These are phyloP conservation scores for Fragaria iinumae DNA, from an alignment of 306 rosid species.

Conservation along the genomic window DNA sequence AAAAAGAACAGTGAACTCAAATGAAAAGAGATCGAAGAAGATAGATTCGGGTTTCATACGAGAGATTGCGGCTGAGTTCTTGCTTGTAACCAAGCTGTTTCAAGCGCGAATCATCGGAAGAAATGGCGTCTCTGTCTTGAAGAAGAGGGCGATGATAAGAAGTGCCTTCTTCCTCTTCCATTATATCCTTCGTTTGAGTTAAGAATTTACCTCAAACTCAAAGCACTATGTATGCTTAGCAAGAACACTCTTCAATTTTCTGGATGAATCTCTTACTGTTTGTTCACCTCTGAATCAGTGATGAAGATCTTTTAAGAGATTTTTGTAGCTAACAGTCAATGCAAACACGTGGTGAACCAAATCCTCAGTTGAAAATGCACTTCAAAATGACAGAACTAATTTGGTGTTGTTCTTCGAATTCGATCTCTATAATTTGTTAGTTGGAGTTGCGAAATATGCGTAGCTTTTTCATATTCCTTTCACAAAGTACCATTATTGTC, in stretches of 20 bases:
- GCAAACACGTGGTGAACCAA: neutral
- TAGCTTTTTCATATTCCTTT: neutral
- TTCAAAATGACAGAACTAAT: neutral
- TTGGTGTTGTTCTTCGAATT: neutral
- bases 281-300: neutral
- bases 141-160: constrained; percentile 19
- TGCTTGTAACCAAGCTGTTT: constrained; percentile 49
- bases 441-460: neutral
- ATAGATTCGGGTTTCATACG: constrained; percentile 16
- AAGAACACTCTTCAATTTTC: neutral
- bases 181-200: neutral
- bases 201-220: neutral
- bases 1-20: neutral
- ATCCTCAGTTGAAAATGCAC: neutral
- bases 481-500: neutral
- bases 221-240: neutral
- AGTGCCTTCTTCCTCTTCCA: constrained; percentile 6
- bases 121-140: constrained; percentile 16
- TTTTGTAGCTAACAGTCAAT: neutral
- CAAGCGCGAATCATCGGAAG: constrained; percentile 31
- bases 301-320: neutral
- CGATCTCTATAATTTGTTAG: neutral
- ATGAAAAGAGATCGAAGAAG: neutral
- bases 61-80: constrained; percentile 44
- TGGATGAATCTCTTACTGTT: neutral